These are phyloP conservation scores for Nicotiana sylvestris DNA, from an alignment of 257 asterid genomes.

Conservation along the genomic window DNA sequence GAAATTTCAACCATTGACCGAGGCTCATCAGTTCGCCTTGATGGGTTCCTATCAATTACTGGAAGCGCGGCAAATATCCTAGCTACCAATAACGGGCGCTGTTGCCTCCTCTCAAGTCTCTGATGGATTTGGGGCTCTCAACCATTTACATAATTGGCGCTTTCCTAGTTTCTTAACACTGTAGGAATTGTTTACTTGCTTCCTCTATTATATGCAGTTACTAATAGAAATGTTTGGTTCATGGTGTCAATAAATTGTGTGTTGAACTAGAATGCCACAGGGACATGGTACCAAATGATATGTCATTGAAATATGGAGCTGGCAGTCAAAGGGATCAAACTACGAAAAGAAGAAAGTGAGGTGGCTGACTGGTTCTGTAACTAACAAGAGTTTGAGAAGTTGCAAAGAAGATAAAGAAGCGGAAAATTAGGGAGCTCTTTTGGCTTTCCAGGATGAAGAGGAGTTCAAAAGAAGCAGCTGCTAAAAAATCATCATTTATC, in stretches of 20 bases:
- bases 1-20: neutral
- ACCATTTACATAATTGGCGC: neutral
- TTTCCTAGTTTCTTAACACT: neutral
- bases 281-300: neutral
- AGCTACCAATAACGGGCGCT: neutral
- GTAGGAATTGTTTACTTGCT: neutral
- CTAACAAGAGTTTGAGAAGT: neutral
- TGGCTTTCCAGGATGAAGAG: neutral
- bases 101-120: neutral
- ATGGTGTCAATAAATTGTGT: neutral
- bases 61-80: neutral
- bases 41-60: neutral
- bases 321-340: neutral
- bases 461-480: neutral
- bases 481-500: neutral
- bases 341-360: neutral
- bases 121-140: neutral
- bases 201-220: neutral
- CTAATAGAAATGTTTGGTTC: neutral
- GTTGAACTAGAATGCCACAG: neutral
- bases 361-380: neutral
- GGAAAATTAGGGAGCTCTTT: neutral
- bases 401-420: neutral
- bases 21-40: neutral
- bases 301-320: neutral